Base-by-base conservation (phyloP, 257 asterid genomes). In the Prunella vulgaris region DNA sequence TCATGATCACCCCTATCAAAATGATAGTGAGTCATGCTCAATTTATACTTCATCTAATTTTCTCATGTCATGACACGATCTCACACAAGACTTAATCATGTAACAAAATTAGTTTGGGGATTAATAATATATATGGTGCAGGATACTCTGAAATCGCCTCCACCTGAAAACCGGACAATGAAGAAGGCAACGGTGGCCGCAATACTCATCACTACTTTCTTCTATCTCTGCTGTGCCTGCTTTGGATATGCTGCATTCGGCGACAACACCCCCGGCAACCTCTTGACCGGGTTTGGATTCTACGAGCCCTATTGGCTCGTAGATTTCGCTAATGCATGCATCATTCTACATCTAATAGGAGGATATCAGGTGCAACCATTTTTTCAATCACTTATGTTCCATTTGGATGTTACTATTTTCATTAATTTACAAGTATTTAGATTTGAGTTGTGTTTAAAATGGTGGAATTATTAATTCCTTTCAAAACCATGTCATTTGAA, bases 231-330 rank as follows among this genome's bases (percentile, higher is more conserved):
- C 44, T 86, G 91, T 15, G 95, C 80, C 56, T 77, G 95, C 58
- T 82, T 90, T 5, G 95, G 95, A 7, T 90, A 90, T 65, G 97
- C 95, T 10, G 93, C 97, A 9, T 86, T 90, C 5, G 97, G 95
- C n/a, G 51, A 78, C 68, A 13, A 72, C 5, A 79, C 91, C 1
- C 95, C 95, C 0, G 93, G 97, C 17, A 90, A 90, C 67, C 88
- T 90, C 78, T 69, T 90, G 75, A 83, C 95, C 0, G 97, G 95
- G 13, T 88, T 88, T 21, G 92, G 92, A 30, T 86, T 87, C 68
- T 87, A 81, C 22, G 90, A 87, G 73, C 96, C 95, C 0, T 87
- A 69, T 48, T 87, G 97, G 97, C 91, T 87, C 1, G 80, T 90
- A 7, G 90, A 90, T 21, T 72, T 85, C 14, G 96, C 96, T 0